Evolutionary conservation across 352 stramenopile genomes (phyloP).

Genomic region (Bremia lactucae): DNA sequence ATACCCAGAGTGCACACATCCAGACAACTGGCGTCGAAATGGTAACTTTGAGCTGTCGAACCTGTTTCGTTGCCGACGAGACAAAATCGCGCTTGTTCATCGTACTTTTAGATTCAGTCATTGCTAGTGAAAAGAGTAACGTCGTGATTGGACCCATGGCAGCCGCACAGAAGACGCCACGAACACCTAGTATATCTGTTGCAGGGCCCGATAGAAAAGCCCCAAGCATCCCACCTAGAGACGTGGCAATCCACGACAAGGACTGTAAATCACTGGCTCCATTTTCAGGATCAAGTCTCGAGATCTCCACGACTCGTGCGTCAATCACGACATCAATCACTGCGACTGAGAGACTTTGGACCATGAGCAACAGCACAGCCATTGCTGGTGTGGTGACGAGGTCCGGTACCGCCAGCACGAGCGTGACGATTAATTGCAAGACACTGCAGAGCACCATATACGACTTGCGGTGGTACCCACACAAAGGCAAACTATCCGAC

Average conservation of each 20-base stretch:
- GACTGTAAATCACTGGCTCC: constrained; percentile 89
- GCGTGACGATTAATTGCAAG: constrained; percentile 36
- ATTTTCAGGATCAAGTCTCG: constrained; percentile 65
- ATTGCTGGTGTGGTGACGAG: constrained; percentile 41
- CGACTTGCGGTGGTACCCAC: constrained; percentile 89
- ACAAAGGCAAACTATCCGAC: constrained; percentile 90
- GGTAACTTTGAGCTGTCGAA: constrained; percentile 59
- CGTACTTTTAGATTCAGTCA: constrained; percentile 68
- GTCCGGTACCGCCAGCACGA: constrained; percentile 46
- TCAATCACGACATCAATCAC: constrained; percentile 95
- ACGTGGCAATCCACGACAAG: constrained; percentile 90
- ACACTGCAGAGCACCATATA: constrained; percentile 90
- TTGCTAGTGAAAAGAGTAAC: constrained; percentile 77
- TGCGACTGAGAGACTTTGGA: constrained; percentile 86
- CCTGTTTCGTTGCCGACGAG: constrained; percentile 38
- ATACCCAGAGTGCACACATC: constrained; percentile 93
- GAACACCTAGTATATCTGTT: constrained; percentile 81
- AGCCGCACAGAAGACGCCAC: constrained; percentile 88
- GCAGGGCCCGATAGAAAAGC: constrained; percentile 88
- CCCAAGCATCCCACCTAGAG: constrained; percentile 87
- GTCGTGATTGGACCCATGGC: constrained; percentile 85
- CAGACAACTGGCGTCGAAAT: constrained; percentile 86
- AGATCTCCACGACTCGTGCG: constrained; percentile 92
- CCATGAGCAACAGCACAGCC: constrained; percentile 49
- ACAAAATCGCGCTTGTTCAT: constrained; percentile 37